These are phyloP conservation scores for Eudorina sp. DNA, from an alignment of 139 green algal species.

Conservation along the genomic window DNA sequence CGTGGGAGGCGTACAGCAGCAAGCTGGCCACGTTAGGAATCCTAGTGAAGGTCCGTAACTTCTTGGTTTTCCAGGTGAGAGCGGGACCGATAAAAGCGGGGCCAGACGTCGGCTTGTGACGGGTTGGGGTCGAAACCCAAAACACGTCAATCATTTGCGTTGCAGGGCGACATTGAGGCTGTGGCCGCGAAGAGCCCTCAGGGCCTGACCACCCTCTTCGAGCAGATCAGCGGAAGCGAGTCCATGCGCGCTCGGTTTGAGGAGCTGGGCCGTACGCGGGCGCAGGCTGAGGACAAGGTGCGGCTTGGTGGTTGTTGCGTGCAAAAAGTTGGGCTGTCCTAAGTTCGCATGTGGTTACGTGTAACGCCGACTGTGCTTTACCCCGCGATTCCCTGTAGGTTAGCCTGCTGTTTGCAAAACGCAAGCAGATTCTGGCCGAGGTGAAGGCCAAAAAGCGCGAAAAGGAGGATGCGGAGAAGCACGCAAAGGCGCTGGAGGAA, in stretches of 20 bases:
- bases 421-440: constrained; percentile 83
- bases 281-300: constrained; percentile 54
- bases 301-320: background rate
- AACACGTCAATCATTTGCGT: no score
- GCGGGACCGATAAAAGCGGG: no score
- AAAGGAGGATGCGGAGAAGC: constrained; percentile 96
- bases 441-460: constrained; percentile 95
- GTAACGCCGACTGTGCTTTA: background rate
- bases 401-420: constrained; percentile 80
- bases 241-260: constrained; percentile 80
- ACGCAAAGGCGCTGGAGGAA: constrained; percentile 80
- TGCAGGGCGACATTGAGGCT: constrained; percentile 96
- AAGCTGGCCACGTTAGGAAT: constrained; percentile 88
- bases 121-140: background rate
- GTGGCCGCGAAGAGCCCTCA: constrained; percentile 87
- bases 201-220: constrained; percentile 92
- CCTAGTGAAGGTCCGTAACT: constrained; percentile 96
- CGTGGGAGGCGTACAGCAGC: constrained; percentile 90
- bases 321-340: background rate
- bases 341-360: no score
- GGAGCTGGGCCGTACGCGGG: constrained; percentile 66
- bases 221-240: constrained; percentile 89
- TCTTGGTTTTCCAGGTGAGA: constrained; percentile 97
- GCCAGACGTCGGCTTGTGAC: no score
- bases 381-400: constrained; percentile 23